These are phyloP conservation scores for Blastobotrys attinorum DNA, from an alignment of 805 yeast species.

Conservation along the genomic window DNA sequence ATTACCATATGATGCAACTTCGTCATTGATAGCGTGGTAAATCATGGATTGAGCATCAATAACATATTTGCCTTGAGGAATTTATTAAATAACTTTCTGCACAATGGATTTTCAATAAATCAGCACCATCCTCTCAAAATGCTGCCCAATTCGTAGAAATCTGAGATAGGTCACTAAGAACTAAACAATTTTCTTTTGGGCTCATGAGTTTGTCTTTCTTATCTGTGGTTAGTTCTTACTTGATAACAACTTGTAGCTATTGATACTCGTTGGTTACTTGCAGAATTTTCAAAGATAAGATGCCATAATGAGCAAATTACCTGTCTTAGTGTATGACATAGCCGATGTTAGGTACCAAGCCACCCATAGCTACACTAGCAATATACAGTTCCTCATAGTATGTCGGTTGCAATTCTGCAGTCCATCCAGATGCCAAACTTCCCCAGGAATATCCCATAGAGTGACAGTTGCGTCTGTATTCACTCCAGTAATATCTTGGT, in stretches of 20 bases:
- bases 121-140: constrained; percentile 17
- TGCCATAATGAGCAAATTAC: constrained; percentile 19
- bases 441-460: constrained; percentile 70
- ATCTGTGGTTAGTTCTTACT: constrained; percentile 4
- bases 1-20: constrained; percentile 9
- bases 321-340: constrained; percentile 13
- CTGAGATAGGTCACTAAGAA: constrained; percentile 11
- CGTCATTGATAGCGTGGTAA: constrained; percentile 19
- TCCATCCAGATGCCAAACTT: constrained; percentile 62
- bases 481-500: constrained; percentile 29
- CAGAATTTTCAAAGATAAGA: constrained; percentile 19
- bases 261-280: constrained; percentile 24
- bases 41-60: constrained; percentile 18
- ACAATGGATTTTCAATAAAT: constrained; percentile 12
- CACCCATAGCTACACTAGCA: constrained; percentile 24
- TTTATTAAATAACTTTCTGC: constrained; percentile 12
- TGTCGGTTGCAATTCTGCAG: constrained; percentile 20
- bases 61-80: constrained; percentile 13
- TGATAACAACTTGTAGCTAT: constrained; percentile 11
- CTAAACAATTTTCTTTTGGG: constrained; percentile 6
- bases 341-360: constrained; percentile 18
- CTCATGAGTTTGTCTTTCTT: constrained; percentile 2
- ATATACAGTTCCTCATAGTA: constrained; percentile 23
- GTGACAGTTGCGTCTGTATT: constrained; percentile 42
- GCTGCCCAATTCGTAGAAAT: constrained; percentile 1